Conservation (phyloP, 331 rosid species). For the Acacia pycnantha region DNA sequence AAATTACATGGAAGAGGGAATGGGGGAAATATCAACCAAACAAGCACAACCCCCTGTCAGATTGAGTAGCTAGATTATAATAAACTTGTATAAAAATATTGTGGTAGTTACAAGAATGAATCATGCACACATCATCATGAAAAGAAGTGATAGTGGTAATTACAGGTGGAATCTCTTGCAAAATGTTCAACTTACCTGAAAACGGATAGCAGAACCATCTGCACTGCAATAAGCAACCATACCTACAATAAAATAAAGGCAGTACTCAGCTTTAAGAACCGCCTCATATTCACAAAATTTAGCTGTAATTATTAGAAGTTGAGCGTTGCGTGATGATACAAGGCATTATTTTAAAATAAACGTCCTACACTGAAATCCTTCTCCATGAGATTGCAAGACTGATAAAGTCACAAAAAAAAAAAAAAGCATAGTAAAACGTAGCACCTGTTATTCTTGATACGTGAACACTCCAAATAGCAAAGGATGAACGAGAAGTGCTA, state of each 20-base stretch:
- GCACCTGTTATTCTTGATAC: constrained; percentile 79
- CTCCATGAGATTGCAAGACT: neutral
- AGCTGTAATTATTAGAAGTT: neutral
- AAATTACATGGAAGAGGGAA: neutral
- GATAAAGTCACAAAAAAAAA: neutral
- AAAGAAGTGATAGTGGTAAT: neutral
- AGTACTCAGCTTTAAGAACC: neutral
- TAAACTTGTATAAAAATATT: neutral
- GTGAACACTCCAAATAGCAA: constrained; percentile 84
- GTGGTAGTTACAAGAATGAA: neutral
- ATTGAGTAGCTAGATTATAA: neutral
- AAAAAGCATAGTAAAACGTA: constrained; percentile 26
- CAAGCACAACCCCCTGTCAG: neutral
- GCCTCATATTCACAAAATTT: neutral
- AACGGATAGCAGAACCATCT: constrained; percentile 76
- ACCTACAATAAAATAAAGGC: constrained; percentile 48
- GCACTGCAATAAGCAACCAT: constrained; percentile 86
- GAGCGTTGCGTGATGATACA: neutral
- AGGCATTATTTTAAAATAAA: neutral
- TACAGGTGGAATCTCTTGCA: constrained; percentile 13
- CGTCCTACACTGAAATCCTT: neutral
- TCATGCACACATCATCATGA: neutral
- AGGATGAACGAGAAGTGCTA: constrained; percentile 48
- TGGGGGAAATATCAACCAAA: neutral
- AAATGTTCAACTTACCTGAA: constrained; percentile 57